phyloP scores from a whole-genome alignment of 805 yeast species.

The Pachysolen tannophilus region DNA sequence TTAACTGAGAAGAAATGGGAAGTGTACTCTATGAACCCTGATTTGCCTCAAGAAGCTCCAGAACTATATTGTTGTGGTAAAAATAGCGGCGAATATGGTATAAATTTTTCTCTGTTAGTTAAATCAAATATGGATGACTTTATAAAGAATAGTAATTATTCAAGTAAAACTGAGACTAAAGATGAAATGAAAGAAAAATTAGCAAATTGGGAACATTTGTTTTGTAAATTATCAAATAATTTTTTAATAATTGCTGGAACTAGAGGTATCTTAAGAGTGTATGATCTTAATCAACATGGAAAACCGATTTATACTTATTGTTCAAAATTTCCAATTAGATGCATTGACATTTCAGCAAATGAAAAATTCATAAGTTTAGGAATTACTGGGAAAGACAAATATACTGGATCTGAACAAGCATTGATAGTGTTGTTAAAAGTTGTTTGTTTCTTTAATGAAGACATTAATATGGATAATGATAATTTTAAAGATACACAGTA shows the following conservation, averaged over 20 bases:
- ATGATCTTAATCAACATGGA: constrained; percentile 51
- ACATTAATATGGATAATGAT: background rate
- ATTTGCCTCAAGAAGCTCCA: constrained; percentile 41
- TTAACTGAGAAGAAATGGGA: constrained; percentile 68
- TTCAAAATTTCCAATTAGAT: constrained; percentile 70
- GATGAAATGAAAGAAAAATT: constrained; percentile 27
- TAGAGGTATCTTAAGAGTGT: constrained; percentile 60
- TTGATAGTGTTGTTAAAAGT: constrained; percentile 48
- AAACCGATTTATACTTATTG: constrained; percentile 58
- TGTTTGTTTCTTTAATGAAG: constrained; percentile 10
- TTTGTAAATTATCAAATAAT: constrained; percentile 50
- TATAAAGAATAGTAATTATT: constrained; percentile 18
- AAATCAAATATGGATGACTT: constrained; percentile 16
- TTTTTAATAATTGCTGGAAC: constrained; percentile 65
- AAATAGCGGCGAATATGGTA: constrained; percentile 61
- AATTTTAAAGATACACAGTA: background rate
- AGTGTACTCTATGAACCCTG: constrained; percentile 47
- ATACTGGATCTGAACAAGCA: constrained; percentile 66
- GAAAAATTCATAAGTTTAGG: constrained; percentile 70
- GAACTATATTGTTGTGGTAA: constrained; percentile 57
- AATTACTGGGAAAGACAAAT: constrained; percentile 70
- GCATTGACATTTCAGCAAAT: constrained; percentile 61
- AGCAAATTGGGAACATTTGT: constrained; percentile 49
- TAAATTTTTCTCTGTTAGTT: constrained; percentile 30
- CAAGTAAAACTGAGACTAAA: constrained; percentile 8